Evolutionary conservation across 2,329 filamentous ascomycete genomes (phyloP).

Genomic region (Botrytis tulipae): DNA sequence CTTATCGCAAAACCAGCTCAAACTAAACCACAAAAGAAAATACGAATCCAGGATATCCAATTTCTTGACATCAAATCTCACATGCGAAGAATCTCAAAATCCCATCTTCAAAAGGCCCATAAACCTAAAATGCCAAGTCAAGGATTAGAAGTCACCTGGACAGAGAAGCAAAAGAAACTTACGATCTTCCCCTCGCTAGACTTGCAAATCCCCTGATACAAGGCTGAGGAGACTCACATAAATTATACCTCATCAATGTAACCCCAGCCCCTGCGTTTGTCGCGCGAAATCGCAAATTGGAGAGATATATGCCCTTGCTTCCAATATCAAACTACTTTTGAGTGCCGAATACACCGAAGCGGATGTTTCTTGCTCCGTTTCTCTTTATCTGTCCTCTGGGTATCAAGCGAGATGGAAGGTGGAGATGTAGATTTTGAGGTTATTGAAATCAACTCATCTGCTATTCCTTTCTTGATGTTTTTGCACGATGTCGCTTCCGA

Average conservation of each 20-base stretch:
- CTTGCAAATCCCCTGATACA: constrained; percentile 15
- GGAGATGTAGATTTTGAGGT: constrained; percentile 8
- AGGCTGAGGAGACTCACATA: constrained; percentile 10
- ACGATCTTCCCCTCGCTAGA: constrained; percentile 16
- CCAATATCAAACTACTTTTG: neutral
- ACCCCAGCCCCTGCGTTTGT: constrained; percentile 18
- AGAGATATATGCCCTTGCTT: constrained; percentile 15
- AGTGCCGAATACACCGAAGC: constrained; percentile 3
- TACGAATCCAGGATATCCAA: neutral
- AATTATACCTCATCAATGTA: neutral
- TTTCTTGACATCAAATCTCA: constrained; percentile 3
- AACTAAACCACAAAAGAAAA: neutral
- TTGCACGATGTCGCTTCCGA: neutral
- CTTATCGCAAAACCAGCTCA: neutral
- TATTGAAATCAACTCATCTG: constrained; percentile 9
- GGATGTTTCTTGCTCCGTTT: neutral
- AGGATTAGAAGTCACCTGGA: constrained; percentile 14
- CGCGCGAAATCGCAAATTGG: constrained; percentile 18
- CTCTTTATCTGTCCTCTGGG: neutral
- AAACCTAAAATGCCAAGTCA: constrained; percentile 8
- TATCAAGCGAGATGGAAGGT: neutral
- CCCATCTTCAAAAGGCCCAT: neutral
- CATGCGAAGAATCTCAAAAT: neutral
- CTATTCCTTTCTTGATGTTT: constrained; percentile 5
- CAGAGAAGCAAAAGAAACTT: neutral